Evolutionary conservation across 352 stramenopile genomes (phyloP), one percentile per base, ranked within the genome.

Genomic region (Albugo laibachii): DNA sequence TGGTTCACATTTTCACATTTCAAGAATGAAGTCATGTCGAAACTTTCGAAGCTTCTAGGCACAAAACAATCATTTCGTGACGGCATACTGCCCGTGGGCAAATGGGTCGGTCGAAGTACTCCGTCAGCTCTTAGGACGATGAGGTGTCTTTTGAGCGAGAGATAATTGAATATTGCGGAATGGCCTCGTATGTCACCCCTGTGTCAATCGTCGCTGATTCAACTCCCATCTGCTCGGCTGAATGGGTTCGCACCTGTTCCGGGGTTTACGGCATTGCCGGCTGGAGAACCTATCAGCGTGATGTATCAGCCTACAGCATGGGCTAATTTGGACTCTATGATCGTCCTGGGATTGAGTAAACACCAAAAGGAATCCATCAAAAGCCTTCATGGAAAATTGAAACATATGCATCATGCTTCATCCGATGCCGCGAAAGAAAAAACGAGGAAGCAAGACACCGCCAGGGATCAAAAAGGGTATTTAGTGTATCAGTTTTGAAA

Each of bases 171-270:
- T 3, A 43, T 19, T 24, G 38, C 16, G 8, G 16, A 24, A 19
- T 43, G 3, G 8, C 38, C 8, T 8, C 3, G 16, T 19, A 3
- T 43, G 20, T 24, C 8, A 8, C 38, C 38, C 3, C 38, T 43
- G 3, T 3, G 3, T 43, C 38, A 43, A 43, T 55, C 45, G 11
- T 19, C 47, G 13, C 19, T 71, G 0, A 71, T 63, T 39, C 34
- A 54, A 0, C 36, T 42, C 1, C 47, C 49, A 6, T 48, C 57
- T 0, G 35, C 54, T 24, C 44, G 50, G 36, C 49, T 68, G 0
- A 58, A 55, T 13, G 51, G 54, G 0, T 34, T 53, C 0, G 52
- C 56, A 18, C 58, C 61, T 12, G 18, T 61, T 0, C 59, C 53
- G 8, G 58, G 53, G 1, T 61, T 69, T 36, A 58, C 55, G 1